Conservation (phyloP, 1,139 yeast species). For the Scheffersomyces parashehatae region DNA sequence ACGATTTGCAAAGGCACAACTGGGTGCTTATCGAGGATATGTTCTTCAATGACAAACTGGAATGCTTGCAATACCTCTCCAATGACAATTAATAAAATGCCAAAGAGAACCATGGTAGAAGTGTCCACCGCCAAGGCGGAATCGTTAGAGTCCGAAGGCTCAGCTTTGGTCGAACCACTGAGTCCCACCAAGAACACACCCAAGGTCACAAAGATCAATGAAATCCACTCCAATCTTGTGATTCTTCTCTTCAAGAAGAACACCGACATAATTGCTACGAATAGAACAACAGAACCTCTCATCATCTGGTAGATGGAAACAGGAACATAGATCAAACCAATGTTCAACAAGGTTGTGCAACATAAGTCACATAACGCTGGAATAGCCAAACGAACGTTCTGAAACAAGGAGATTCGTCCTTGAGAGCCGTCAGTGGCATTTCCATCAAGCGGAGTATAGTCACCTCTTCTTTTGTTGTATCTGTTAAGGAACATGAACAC, state of each 20-base stretch:
- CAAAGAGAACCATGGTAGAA: conserved; percentile 42
- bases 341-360: conserved; percentile 74
- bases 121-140: conserved; percentile 14
- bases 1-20: conserved; percentile 68
- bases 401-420: conserved; percentile 15
- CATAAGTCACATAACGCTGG: conserved; percentile 74
- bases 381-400: conserved; percentile 41
- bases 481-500: conserved; percentile 39
- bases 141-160: conserved; percentile 9
- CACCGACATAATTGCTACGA: conserved; percentile 74
- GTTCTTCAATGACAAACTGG: conserved; percentile 80
- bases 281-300: conserved; percentile 73
- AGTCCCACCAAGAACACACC: conserved; percentile 77
- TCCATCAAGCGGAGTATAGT: conserved; percentile 16
- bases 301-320: conserved; percentile 89
- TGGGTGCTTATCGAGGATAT: conserved; percentile 53
- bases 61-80: conserved; percentile 72
- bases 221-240: conserved; percentile 66
- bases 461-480: conserved; percentile 15
- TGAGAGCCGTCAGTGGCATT: conserved; percentile 9
- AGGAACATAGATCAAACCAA: conserved; percentile 75
- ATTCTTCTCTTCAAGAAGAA: conserved; percentile 59
- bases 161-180: conserved; percentile 50
- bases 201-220: conserved; percentile 57
- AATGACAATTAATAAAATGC: conserved; percentile 56